Evolutionary conservation across 2,329 filamentous ascomycete genomes (phyloP).

Genomic region (Nothopassalora personata): DNA sequence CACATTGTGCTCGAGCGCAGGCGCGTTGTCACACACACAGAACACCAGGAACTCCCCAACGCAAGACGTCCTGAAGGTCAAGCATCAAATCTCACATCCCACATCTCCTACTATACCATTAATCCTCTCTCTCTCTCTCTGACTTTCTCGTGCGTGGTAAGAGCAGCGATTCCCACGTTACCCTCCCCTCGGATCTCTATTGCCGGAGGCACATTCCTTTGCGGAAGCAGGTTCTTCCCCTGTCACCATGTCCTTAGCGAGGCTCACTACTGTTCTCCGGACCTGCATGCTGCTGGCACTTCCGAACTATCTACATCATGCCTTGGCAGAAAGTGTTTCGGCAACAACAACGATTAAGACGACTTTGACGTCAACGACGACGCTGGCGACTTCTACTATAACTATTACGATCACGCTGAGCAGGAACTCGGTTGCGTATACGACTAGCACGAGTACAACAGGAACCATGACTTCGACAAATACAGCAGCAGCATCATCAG

Average conservation of each 20-base stretch:
- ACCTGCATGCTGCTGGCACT: slow-evolving; percentile 9
- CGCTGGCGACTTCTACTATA: slow-evolving; percentile 18
- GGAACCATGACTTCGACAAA: slow-evolving; percentile 2
- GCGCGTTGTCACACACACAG: not conserved
- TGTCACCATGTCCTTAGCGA: not conserved
- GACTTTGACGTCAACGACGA: slow-evolving; percentile 22
- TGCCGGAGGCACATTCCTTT: not conserved
- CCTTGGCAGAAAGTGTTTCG: slow-evolving; percentile 8
- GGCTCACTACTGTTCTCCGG: not conserved
- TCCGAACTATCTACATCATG: slow-evolving; percentile 1
- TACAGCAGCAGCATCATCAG: not conserved
- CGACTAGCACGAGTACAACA: slow-evolving; percentile 9
- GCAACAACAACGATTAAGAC: slow-evolving; percentile 5
- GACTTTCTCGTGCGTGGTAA: not conserved
- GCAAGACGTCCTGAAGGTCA: not conserved
- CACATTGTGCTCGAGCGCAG: not conserved
- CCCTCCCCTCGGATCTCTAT: not conserved
- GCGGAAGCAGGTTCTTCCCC: slow-evolving; percentile 1
- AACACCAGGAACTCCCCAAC: not conserved
- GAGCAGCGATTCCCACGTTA: not conserved
- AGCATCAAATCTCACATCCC: not conserved
- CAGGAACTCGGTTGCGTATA: not conserved
- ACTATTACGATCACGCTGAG: slow-evolving; percentile 18
- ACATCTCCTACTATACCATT: not conserved
- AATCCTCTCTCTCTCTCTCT: not conserved